Conservation (phyloP, 352 stramenopile genomes). For the Phytopythium sindhum region DNA sequence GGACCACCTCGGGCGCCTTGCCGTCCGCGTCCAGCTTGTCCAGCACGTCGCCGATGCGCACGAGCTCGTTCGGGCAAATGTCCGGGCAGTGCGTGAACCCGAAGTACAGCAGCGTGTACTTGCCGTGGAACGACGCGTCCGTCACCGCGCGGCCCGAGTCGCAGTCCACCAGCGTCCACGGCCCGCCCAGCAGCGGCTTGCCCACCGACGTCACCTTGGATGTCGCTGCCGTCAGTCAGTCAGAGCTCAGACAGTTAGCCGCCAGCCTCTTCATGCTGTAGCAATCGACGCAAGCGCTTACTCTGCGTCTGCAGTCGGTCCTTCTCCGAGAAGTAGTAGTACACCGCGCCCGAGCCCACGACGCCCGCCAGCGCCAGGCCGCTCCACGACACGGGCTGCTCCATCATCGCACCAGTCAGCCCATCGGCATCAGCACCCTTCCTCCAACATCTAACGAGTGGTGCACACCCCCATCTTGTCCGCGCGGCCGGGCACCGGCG, state of each 20-base stretch:
- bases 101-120: constrained; percentile 99
- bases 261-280: not conserved
- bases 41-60: constrained; percentile 96
- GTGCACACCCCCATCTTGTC: constrained; percentile 69
- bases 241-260: not conserved
- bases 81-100: constrained; percentile 99
- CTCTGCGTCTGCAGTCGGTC: constrained; percentile 83
- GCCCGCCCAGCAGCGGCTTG: constrained; percentile 90
- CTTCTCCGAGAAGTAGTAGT: constrained; percentile 91
- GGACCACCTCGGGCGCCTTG: constrained; percentile 63
- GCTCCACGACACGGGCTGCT: constrained; percentile 83
- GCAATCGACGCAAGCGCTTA: constrained; percentile 9
- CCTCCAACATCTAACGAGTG: no score
- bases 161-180: constrained; percentile 93
- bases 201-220: constrained; percentile 88
- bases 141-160: constrained; percentile 83
- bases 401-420: constrained; percentile 4
- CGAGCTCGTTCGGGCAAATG: constrained; percentile 99
- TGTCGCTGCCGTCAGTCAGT: constrained; percentile 37
- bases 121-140: constrained; percentile 89
- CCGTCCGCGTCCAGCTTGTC: constrained; percentile 81
- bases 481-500: constrained; percentile 17
- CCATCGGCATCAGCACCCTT: constrained; percentile 1
- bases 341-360: constrained; percentile 67
- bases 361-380: constrained; percentile 70